phyloP scores from a whole-genome alignment of 345 rosid genomes.

The Eucalyptus erythrocorys region DNA sequence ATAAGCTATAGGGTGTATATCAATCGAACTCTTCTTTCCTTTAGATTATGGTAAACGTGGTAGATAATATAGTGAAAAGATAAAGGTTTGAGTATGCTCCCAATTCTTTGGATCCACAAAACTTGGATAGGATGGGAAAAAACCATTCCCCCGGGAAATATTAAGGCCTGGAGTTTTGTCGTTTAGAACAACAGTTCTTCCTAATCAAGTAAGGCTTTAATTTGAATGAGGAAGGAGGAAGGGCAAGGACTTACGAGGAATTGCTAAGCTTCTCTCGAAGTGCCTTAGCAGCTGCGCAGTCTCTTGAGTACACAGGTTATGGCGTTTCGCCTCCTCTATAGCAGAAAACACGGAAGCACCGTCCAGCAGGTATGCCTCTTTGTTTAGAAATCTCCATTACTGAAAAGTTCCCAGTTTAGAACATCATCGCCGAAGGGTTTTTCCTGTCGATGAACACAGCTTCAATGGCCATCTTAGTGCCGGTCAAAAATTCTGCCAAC shows the following conservation, averaged over 20 bases:
- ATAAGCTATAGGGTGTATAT: neutral
- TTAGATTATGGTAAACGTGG: neutral
- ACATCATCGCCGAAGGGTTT: neutral
- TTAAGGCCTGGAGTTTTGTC: neutral
- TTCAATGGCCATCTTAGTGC: neutral
- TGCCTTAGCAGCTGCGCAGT: neutral
- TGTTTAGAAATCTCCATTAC: neutral
- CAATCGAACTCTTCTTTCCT: neutral
- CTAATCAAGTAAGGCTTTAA: neutral
- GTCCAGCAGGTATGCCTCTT: neutral
- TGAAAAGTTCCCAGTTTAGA: neutral
- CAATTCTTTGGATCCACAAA: neutral
- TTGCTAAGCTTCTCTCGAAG: neutral
- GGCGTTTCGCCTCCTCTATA: neutral
- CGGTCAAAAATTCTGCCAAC: neutral
- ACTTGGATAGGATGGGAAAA: fast-evolving
- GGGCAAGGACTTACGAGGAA: neutral
- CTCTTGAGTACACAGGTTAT: neutral
- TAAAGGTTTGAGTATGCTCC: neutral
- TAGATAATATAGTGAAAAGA: fast-evolving
- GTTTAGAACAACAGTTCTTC: neutral
- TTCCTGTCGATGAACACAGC: neutral
- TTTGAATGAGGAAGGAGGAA: neutral
- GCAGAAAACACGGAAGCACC: neutral
- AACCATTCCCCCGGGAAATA: neutral